These are phyloP conservation scores for Globisporangium emineosum DNA, from an alignment of 352 stramenopile genomes.

Conservation along the genomic window DNA sequence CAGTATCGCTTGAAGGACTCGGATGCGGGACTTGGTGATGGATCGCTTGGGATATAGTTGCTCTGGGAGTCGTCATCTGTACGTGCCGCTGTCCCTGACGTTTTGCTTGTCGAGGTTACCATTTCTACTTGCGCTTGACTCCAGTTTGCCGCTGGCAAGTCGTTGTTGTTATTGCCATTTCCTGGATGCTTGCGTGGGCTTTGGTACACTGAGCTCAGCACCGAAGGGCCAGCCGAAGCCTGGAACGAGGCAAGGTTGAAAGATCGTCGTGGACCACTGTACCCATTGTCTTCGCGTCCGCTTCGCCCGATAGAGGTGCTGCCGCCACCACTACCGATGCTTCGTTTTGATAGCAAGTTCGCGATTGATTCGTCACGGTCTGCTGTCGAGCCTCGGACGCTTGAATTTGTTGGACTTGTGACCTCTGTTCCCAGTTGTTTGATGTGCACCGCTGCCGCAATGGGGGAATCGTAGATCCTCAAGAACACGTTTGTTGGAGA, in stretches of 20 bases:
- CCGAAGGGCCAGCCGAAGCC: conserved; percentile 15
- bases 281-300: conserved; percentile 28
- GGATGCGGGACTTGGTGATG: conserved; percentile 26
- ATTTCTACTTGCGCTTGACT: conserved; percentile 38
- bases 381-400: background rate
- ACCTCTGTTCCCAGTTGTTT: conserved; percentile 16
- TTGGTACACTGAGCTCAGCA: conserved; percentile 13
- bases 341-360: conserved; percentile 10
- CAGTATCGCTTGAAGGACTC: conserved; percentile 76
- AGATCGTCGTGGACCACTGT: conserved; percentile 23
- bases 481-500: conserved; percentile 62
- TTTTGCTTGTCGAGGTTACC: background rate
- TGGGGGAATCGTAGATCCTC: conserved; percentile 67
- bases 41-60: conserved; percentile 23
- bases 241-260: conserved; percentile 67
- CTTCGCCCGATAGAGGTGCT: conserved; percentile 15
- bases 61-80: conserved; percentile 1
- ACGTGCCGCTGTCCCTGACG: background rate
- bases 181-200: conserved; percentile 19
- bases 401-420: conserved; percentile 15
- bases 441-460: conserved; percentile 30
- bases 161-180: conserved; percentile 14
- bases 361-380: background rate
- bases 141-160: conserved; percentile 28
- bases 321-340: background rate